These are phyloP conservation scores for Populus hybrid DNA, from an alignment of 441 rosid species.

Conservation along the genomic window DNA sequence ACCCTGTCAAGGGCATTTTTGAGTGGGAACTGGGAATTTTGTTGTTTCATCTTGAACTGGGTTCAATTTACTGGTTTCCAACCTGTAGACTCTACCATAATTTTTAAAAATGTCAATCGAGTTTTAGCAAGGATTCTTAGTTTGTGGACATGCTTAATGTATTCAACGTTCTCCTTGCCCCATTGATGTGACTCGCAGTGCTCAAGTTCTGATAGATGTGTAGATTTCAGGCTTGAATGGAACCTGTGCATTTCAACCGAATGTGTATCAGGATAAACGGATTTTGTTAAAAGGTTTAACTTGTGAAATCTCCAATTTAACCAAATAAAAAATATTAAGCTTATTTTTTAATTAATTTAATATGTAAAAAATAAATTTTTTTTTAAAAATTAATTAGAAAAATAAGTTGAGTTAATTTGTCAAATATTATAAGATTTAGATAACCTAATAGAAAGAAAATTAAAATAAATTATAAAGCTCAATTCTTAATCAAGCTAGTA, in stretches of 20 bases:
- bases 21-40: not conserved
- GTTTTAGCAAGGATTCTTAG: not conserved
- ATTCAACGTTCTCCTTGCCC: not conserved
- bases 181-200: not conserved
- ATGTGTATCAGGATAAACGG: not conserved
- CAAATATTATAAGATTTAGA: accelerated
- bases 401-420: too few species aligned
- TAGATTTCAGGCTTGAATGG: not conserved
- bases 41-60: not conserved
- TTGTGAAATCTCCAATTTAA: too few species aligned
- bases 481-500: too few species aligned
- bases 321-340: too few species aligned
- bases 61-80: not conserved
- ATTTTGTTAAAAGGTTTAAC: not conserved
- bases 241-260: not conserved
- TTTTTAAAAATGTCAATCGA: not conserved
- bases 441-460: too few species aligned
- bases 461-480: too few species aligned
- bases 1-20: too few species aligned
- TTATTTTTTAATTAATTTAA: too few species aligned
- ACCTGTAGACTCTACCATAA: not conserved
- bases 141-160: not conserved
- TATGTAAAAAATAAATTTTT: too few species aligned
- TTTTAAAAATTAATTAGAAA: too few species aligned
- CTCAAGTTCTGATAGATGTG: not conserved